Evolutionary conservation across 495 filamentous ascomycete species (phyloP).

Genomic region (Usnea hakonensis): DNA sequence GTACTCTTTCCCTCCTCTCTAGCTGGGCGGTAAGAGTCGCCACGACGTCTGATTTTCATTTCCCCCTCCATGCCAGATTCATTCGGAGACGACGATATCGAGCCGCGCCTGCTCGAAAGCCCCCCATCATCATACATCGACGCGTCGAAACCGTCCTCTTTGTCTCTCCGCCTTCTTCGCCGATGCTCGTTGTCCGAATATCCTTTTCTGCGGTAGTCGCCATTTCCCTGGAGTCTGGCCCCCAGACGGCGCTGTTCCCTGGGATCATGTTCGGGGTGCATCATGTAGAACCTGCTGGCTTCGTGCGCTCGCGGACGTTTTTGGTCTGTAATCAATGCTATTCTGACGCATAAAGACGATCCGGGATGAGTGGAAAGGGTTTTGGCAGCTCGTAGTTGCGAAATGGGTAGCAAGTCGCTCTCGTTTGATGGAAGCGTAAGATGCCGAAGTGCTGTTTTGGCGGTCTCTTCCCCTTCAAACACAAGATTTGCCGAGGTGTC

Average conservation of each 20-base stretch:
- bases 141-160: slow-evolving; percentile 53
- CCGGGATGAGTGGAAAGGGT: slow-evolving; percentile 57
- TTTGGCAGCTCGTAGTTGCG: slow-evolving; percentile 55
- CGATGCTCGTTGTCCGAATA: slow-evolving; percentile 48
- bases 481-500: slow-evolving; percentile 83
- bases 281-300: slow-evolving; percentile 80
- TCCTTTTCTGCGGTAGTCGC: slow-evolving; percentile 49
- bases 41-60: background rate
- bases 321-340: slow-evolving; percentile 64
- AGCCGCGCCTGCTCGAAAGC: slow-evolving; percentile 6
- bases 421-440: slow-evolving; percentile 40
- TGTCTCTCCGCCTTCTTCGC: slow-evolving; percentile 39
- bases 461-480: slow-evolving; percentile 63
- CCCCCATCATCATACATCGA: slow-evolving; percentile 71
- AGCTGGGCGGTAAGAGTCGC: slow-evolving; percentile 15
- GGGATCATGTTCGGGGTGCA: slow-evolving; percentile 83
- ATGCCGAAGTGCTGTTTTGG: slow-evolving; percentile 60
- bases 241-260: slow-evolving; percentile 56
- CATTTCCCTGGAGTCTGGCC: slow-evolving; percentile 47
- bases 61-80: slow-evolving; percentile 10
- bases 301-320: slow-evolving; percentile 71
- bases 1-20: slow-evolving; percentile 24
- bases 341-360: slow-evolving; percentile 59
- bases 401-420: slow-evolving; percentile 37
- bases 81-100: slow-evolving; percentile 33